phyloP scores from a whole-genome alignment of 345 rosid genomes.

The Pistacia integerrima region DNA sequence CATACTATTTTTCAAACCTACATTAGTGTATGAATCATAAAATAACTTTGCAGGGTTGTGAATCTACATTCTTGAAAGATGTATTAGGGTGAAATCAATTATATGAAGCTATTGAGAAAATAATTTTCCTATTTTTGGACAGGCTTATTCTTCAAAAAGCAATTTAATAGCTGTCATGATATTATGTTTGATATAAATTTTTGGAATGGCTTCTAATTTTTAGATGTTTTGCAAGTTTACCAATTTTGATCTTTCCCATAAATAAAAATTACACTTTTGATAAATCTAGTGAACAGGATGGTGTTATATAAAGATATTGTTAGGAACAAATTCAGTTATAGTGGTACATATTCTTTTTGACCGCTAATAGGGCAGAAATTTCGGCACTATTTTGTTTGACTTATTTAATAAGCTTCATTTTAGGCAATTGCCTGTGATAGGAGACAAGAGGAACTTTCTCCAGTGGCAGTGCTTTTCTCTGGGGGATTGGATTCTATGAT shows the following conservation, averaged over 20 bases:
- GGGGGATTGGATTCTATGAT: slow-evolving; percentile 98
- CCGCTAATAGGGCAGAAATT: background rate
- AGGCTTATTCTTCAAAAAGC: background rate
- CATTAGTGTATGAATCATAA: too few species aligned
- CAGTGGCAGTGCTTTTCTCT: slow-evolving; percentile 91
- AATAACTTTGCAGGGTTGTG: too few species aligned
- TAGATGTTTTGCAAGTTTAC: background rate
- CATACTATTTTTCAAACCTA: too few species aligned
- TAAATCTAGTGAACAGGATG: background rate
- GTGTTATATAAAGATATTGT: background rate
- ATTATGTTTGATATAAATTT: background rate
- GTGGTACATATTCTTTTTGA: background rate
- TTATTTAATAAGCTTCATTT: slow-evolving; percentile 8
- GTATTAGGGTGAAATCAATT: background rate
- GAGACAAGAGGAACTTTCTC: slow-evolving; percentile 43
- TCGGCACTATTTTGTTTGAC: background rate
- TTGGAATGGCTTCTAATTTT: background rate
- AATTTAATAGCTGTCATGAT: background rate
- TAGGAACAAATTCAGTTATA: background rate
- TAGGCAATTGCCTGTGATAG: slow-evolving; percentile 43
- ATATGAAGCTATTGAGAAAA: background rate
- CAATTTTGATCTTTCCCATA: background rate
- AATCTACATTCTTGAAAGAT: background rate
- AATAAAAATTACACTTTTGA: background rate
- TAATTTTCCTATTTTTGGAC: background rate